Evolutionary conservation across 78 protist species (phyloP).

Genomic region (Dictyostelium discoideum): DNA sequence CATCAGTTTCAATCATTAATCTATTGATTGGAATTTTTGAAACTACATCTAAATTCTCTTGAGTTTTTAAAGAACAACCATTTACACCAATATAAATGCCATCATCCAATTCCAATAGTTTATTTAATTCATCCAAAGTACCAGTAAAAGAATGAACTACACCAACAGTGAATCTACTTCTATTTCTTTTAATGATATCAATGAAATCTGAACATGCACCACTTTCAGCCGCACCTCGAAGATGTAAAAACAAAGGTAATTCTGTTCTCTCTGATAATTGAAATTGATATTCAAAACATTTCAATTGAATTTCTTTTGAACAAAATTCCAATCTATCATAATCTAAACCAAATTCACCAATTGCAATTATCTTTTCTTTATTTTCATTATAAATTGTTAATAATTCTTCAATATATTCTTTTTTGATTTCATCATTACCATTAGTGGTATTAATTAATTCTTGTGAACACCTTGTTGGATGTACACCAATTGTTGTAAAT

Average conservation of each 20-base stretch:
- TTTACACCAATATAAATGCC: slow-evolving; percentile 72
- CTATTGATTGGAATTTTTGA: slow-evolving; percentile 62
- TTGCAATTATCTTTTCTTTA: slow-evolving; percentile 47
- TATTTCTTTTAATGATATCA: slow-evolving; percentile 34
- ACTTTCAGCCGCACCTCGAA: slow-evolving; percentile 27
- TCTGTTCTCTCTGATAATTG: slow-evolving; percentile 13
- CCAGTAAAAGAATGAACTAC: slow-evolving; percentile 85
- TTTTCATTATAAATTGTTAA: not conserved
- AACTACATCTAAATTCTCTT: slow-evolving; percentile 67
- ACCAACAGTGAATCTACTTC: slow-evolving; percentile 53
- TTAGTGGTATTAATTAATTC: slow-evolving; percentile 14
- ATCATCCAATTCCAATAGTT: slow-evolving; percentile 44
- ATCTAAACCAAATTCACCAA: slow-evolving; percentile 85
- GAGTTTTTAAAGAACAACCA: slow-evolving; percentile 84
- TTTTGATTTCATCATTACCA: not conserved
- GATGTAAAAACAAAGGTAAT: slow-evolving; percentile 73
- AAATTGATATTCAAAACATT: slow-evolving; percentile 76
- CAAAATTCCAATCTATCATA: slow-evolving; percentile 77
- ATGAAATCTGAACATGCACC: slow-evolving; percentile 66
- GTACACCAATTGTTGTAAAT: slow-evolving; percentile 81
- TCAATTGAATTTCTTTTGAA: slow-evolving; percentile 68
- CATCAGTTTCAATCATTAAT: slow-evolving; percentile 81
- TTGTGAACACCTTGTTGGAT: slow-evolving; percentile 74
- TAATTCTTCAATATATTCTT: slow-evolving; percentile 16
- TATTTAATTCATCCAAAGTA: slow-evolving; percentile 18